Evolutionary conservation across 1,284 basidiomycete species (phyloP).

Genomic region (Rhodotorula sp.): DNA sequence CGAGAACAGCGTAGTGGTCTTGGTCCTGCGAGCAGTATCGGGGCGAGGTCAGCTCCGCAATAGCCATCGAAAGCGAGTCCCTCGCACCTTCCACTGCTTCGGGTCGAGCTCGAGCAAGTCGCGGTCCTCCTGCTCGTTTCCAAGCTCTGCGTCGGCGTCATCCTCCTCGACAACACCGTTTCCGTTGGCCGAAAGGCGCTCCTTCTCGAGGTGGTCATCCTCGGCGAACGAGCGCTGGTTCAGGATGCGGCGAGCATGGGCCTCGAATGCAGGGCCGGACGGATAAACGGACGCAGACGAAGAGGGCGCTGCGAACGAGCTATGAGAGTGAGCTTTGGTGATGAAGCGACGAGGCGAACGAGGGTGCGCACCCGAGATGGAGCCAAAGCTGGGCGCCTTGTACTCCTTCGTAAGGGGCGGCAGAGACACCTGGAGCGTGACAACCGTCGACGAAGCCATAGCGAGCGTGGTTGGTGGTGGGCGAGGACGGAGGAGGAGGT

Average conservation of each 20-base stretch:
- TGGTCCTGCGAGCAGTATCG: constrained; percentile 65
- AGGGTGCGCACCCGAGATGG: constrained; percentile 30
- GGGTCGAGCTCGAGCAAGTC: constrained; percentile 77
- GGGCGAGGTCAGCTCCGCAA: background rate
- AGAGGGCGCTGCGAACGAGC: constrained; percentile 25
- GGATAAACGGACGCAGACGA: constrained; percentile 51
- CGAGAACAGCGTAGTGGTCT: constrained; percentile 96
- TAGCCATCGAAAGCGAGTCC: background rate
- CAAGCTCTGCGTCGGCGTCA: constrained; percentile 74
- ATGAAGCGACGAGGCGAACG: background rate
- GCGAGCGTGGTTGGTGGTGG: background rate
- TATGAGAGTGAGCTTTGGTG: constrained; percentile 6
- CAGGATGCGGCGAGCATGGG: constrained; percentile 70
- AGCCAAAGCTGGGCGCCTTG: constrained; percentile 46
- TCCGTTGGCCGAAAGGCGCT: constrained; percentile 58
- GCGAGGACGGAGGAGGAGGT: background rate
- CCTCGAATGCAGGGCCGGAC: constrained; percentile 78
- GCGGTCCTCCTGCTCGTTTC: constrained; percentile 80
- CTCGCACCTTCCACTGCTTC: constrained; percentile 91
- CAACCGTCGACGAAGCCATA: constrained; percentile 43
- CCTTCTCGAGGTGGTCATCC: constrained; percentile 64
- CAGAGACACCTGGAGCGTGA: constrained; percentile 50
- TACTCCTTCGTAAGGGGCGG: constrained; percentile 49
- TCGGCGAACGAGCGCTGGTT: constrained; percentile 75
- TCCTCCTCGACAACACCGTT: constrained; percentile 66